Evolutionary conservation across 305 asterid genomes (phyloP).

Genomic region (Fraxinus latifolia): DNA sequence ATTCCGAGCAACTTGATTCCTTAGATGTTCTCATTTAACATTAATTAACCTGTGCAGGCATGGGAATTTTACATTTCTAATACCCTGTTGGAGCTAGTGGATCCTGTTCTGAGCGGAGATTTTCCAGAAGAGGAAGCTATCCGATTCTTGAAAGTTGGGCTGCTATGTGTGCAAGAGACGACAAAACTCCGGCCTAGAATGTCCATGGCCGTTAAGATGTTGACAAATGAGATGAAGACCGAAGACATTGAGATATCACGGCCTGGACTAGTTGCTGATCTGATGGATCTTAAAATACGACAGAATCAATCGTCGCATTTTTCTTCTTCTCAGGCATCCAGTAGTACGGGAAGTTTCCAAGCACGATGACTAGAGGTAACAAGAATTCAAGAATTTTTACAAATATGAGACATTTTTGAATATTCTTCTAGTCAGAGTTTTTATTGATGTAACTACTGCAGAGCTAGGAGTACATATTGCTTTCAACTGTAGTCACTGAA

Average conservation of each 20-base stretch:
- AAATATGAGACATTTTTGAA: not conserved
- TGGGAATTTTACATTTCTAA: conserved; percentile 59
- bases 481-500: not conserved
- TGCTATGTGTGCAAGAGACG: conserved; percentile 67
- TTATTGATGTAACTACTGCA: conserved; percentile 7
- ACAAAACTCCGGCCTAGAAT: conserved; percentile 62
- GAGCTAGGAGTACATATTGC: conserved; percentile 12
- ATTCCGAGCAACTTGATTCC: not conserved
- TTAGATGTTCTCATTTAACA: not conserved
- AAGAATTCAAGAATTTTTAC: not conserved
- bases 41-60: conserved; percentile 42
- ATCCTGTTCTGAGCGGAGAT: conserved; percentile 48
- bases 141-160: conserved; percentile 57
- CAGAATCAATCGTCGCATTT: conserved; percentile 37
- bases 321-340: conserved; percentile 46
- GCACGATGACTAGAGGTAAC: conserved; percentile 6
- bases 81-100: conserved; percentile 44
- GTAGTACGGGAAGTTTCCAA: conserved; percentile 35
- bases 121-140: conserved; percentile 48
- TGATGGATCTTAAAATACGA: conserved; percentile 60
- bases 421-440: not conserved
- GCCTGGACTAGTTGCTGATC: conserved; percentile 63
- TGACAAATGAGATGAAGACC: conserved; percentile 41
- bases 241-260: conserved; percentile 35
- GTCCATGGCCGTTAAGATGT: conserved; percentile 59